A percentile compares a stretch with the other conserved stretches of the same genome.
phyloP scores from a whole-genome alignment of 257 asterid genomes.

The Mentha longifolia region DNA sequence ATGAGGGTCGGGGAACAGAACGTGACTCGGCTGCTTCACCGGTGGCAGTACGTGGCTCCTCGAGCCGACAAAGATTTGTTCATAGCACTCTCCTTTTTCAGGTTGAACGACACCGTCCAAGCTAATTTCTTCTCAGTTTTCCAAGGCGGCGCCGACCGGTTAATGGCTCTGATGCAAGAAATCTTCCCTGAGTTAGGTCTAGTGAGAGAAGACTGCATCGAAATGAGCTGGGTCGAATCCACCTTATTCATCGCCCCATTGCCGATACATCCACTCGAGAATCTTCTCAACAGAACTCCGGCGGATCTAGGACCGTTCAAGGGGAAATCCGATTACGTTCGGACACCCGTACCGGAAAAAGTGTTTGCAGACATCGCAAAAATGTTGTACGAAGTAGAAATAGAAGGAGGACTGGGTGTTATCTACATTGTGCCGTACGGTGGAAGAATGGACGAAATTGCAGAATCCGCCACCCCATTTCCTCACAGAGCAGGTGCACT shows the following conservation, averaged over 20 bases:
- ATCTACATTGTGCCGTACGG: not conserved
- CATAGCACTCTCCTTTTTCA: not conserved
- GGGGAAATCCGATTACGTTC: conserved; percentile 44
- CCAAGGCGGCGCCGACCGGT: conserved; percentile 24
- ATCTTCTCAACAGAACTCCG: conserved; percentile 21
- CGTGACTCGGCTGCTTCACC: conserved; percentile 39
- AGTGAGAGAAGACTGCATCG: not conserved
- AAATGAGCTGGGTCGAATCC: not conserved
- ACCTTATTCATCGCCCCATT: too few species aligned
- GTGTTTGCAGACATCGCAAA: conserved; percentile 33
- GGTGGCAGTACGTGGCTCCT: conserved; percentile 48
- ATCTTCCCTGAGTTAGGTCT: not conserved
- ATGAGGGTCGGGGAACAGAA: not conserved
- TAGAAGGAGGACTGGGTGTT: not conserved
- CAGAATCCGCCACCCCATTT: not conserved
- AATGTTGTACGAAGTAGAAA: not conserved
- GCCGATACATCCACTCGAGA: too few species aligned
- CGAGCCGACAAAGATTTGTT: conserved; percentile 37
- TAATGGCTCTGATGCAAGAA: not conserved
- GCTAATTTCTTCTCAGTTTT: conserved; percentile 4
- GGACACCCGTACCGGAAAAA: conserved; percentile 25
- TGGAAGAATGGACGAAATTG: not conserved
- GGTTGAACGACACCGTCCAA: conserved; percentile 9
- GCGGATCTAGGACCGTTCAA: not conserved
- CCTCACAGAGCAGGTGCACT: not conserved